These are phyloP conservation scores for Fusarium pseudoanthophilum DNA, from an alignment of 2,329 filamentous ascomycete species.

Conservation along the genomic window DNA sequence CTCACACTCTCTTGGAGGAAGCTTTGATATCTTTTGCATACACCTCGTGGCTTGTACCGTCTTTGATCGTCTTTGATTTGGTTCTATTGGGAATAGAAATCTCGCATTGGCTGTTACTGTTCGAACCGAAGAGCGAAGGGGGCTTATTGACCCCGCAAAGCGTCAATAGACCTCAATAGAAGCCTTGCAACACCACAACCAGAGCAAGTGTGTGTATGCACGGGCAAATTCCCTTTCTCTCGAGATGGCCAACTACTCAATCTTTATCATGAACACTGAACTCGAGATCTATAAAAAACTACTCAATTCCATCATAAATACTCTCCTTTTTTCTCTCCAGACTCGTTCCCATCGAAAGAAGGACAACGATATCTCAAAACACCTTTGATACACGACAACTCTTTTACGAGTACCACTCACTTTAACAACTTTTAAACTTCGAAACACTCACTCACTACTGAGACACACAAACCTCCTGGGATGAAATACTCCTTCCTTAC, in stretches of 20 bases:
- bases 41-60: not conserved
- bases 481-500: constrained; percentile 48
- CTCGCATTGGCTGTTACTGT: constrained; percentile 6
- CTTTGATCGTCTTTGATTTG: constrained; percentile 8
- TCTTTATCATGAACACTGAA: constrained; percentile 5
- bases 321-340: constrained; percentile 30
- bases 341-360: constrained; percentile 41
- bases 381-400: constrained; percentile 33
- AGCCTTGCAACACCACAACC: constrained; percentile 6
- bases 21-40: not conserved
- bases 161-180: constrained; percentile 36
- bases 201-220: constrained; percentile 1
- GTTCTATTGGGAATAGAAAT: not conserved
- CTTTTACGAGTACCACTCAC: constrained; percentile 34
- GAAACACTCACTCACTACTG: constrained; percentile 14
- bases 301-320: constrained; percentile 1
- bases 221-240: not conserved
- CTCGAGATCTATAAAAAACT: constrained; percentile 36
- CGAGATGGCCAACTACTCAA: not conserved
- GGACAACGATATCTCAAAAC: constrained; percentile 29
- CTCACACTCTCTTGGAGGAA: not conserved
- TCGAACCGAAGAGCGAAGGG: not conserved
- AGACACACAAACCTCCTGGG: constrained; percentile 7
- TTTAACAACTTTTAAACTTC: constrained; percentile 10
- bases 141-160: constrained; percentile 33